Evolutionary conservation across 345 rosid genomes (phyloP).

Genomic region (Hevea brasiliensis): DNA sequence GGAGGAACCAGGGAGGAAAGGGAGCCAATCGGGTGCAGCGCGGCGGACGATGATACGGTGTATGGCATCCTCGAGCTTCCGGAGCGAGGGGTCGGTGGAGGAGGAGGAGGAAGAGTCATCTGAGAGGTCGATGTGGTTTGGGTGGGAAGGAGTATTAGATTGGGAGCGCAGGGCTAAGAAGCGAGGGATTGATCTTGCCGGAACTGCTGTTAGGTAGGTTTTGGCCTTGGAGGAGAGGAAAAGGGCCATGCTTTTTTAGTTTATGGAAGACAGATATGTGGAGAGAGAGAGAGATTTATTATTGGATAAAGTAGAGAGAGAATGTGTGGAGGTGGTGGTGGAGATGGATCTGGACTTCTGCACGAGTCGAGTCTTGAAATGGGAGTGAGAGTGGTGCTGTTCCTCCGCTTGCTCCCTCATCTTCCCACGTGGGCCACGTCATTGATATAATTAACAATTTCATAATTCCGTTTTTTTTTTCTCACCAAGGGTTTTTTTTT

Average conservation of each 20-base stretch:
- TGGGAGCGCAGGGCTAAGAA: conserved; percentile 11
- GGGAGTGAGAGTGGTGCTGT: too few relatives aligned
- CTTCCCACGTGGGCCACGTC: too few relatives aligned
- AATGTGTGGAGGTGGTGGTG: too few relatives aligned
- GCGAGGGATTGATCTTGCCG: conserved; percentile 5
- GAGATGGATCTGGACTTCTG: too few relatives aligned
- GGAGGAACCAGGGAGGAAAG: conserved; percentile 87
- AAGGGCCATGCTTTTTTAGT: conserved; percentile 4
- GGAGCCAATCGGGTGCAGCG: conserved; percentile 97
- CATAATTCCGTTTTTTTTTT: too few relatives aligned
- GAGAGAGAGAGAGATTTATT: too few relatives aligned
- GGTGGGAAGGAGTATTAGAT: conserved; percentile 18
- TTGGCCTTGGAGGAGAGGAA: not conserved
- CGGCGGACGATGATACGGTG: conserved; percentile 87
- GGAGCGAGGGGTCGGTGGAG: conserved; percentile 57
- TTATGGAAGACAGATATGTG: accelerated
- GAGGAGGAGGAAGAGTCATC: conserved; percentile 34
- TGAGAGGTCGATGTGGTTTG: not conserved
- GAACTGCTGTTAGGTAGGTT: not conserved
- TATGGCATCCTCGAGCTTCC: conserved; percentile 87
- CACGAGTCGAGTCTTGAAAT: too few relatives aligned
- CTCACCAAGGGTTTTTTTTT: too few relatives aligned
- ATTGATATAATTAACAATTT: too few relatives aligned
- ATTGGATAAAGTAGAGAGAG: too few relatives aligned
- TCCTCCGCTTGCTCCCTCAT: too few relatives aligned